Evolutionary conservation across 441 rosid genomes (phyloP).

Genomic region (Brassica balearica): DNA sequence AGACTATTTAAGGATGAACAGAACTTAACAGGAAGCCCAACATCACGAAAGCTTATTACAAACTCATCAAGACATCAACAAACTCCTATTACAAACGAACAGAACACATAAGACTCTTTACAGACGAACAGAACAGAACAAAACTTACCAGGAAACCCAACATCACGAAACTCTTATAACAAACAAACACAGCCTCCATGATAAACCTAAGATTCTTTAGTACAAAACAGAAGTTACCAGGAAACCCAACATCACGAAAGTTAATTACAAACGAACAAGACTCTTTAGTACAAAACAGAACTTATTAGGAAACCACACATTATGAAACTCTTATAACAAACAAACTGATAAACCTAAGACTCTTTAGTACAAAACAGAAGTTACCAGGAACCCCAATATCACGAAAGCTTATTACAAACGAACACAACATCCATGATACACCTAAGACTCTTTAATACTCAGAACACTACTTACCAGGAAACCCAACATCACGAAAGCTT

Average conservation of each 20-base stretch:
- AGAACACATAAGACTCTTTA: not conserved
- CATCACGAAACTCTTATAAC: not conserved
- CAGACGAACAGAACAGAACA: not conserved
- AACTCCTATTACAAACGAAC: not conserved
- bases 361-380: not conserved
- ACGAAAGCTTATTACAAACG: not conserved
- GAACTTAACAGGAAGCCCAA: not conserved
- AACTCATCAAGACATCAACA: not conserved
- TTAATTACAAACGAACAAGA: no score
- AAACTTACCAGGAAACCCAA: not conserved
- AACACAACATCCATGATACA: not conserved
- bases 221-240: no score
- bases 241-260: no score
- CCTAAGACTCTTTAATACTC: not conserved
- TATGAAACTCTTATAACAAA: no score
- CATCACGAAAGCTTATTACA: no score
- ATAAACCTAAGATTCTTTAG: no score
- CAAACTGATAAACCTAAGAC: no score
- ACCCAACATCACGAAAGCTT: not conserved
- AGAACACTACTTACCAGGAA: not conserved
- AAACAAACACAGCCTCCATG: no score
- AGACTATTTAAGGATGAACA: not conserved
- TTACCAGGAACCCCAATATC: not conserved
- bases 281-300: not conserved
- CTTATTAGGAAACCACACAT: no score